Conservation (phyloP, 176 grass and related monocot species). For the Rhynchospora tenuis region DNA sequence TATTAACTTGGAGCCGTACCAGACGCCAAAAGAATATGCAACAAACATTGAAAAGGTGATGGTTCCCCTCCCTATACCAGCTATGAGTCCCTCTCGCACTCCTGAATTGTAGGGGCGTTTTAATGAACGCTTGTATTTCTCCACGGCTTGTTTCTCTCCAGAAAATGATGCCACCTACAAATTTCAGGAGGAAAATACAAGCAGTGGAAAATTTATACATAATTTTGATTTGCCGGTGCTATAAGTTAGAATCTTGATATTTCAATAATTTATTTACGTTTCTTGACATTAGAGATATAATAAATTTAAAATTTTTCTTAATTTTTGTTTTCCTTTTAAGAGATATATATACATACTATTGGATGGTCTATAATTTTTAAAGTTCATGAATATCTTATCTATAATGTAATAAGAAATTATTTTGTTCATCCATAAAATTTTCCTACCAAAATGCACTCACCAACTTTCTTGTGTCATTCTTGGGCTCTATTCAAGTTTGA, state of each 20-base stretch:
- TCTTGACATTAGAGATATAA: not conserved
- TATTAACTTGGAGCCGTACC: slow-evolving; percentile 78
- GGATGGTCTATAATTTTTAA: too few relatives aligned
- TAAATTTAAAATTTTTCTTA: not conserved
- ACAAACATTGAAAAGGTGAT: slow-evolving; percentile 53
- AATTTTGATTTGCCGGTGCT: not conserved
- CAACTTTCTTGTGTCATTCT: too few relatives aligned
- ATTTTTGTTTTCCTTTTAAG: not conserved
- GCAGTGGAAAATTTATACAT: not conserved
- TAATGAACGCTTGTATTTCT: slow-evolving; percentile 40
- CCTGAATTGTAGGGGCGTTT: slow-evolving; percentile 43
- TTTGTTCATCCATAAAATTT: too few relatives aligned
- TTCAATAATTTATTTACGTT: not conserved
- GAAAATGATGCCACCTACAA: slow-evolving; percentile 65
- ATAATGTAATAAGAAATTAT: too few relatives aligned
- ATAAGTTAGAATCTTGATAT: not conserved
- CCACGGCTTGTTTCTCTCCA: slow-evolving; percentile 49
- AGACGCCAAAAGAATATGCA: slow-evolving; percentile 52
- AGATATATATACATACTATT: too few relatives aligned
- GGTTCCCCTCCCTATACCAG: slow-evolving; percentile 47
- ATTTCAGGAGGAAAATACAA: not conserved
- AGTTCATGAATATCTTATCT: too few relatives aligned
- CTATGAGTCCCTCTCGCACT: slow-evolving; percentile 50
- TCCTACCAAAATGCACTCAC: too few relatives aligned
- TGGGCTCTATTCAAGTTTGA: not conserved